These are phyloP conservation scores for Coemansia sp. DNA, from an alignment of 192 early-diverging fungal species.

Conservation along the genomic window DNA sequence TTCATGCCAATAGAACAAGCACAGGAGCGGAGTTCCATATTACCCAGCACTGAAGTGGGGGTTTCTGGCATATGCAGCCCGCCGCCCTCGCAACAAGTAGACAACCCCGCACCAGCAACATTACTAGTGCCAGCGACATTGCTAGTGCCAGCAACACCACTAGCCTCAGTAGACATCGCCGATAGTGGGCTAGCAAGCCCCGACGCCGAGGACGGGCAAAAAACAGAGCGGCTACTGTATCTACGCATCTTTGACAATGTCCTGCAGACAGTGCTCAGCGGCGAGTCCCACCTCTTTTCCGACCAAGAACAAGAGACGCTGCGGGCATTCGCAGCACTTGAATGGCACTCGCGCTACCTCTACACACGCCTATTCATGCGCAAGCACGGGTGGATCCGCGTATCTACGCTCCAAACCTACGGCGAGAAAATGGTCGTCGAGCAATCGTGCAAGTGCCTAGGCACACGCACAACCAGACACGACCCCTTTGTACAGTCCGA, in stretches of 20 bases:
- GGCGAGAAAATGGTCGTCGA: slow-evolving; percentile 30
- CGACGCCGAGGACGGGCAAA: slow-evolving; percentile 2
- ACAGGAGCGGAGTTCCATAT: background rate
- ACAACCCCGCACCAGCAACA: background rate
- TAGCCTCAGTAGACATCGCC: background rate
- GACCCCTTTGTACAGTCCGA: slow-evolving; percentile 32
- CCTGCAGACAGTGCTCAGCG: slow-evolving; percentile 30
- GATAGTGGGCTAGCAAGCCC: background rate
- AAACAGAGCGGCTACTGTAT: slow-evolving; percentile 36
- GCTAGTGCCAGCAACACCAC: background rate
- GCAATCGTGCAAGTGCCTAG: slow-evolving; percentile 35
- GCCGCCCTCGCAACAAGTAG: background rate
- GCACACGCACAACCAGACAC: background rate
- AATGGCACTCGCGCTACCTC: slow-evolving; percentile 42
- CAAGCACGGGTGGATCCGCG: slow-evolving; percentile 44
- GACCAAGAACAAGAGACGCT: slow-evolving; percentile 21
- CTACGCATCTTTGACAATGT: slow-evolving; percentile 47
- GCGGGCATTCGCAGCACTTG: slow-evolving; percentile 21
- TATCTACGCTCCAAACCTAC: slow-evolving; percentile 25
- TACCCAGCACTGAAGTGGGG: background rate
- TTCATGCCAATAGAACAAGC: background rate
- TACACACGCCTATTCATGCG: slow-evolving; percentile 49
- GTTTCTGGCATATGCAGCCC: background rate
- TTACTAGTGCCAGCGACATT: background rate
- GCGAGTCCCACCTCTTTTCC: slow-evolving; percentile 37